Percentiles rank a stretch among this genome's conserved stretches.
These are phyloP conservation scores for Zygosaccharomyces pseudobailii DNA, from an alignment of 1,139 yeast genomes.

Conservation along the genomic window DNA sequence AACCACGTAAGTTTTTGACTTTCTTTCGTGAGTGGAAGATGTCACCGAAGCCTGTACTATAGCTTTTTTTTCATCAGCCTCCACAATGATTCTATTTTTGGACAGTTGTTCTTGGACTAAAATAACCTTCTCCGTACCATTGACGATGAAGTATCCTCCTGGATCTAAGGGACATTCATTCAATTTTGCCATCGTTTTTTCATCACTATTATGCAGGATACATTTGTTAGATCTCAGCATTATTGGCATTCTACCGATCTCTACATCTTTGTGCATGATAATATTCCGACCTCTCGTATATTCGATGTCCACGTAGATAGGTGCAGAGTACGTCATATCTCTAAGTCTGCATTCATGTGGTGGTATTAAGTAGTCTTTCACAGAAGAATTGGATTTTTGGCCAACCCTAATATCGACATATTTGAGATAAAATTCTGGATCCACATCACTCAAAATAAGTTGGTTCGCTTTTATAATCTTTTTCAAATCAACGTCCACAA, in stretches of 20 bases:
- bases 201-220: slow-evolving; percentile 72
- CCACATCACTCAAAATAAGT: slow-evolving; percentile 85
- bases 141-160: slow-evolving; percentile 96
- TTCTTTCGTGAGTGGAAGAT: slow-evolving; percentile 95
- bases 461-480: slow-evolving; percentile 91
- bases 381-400: slow-evolving; percentile 50
- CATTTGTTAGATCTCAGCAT: slow-evolving; percentile 94
- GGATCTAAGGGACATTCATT: slow-evolving; percentile 98
- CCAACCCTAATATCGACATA: slow-evolving; percentile 91
- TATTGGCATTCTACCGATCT: slow-evolving; percentile 96
- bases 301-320: slow-evolving; percentile 94
- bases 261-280: slow-evolving; percentile 83
- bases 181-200: slow-evolving; percentile 76
- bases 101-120: slow-evolving; percentile 95
- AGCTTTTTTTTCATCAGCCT: slow-evolving; percentile 90
- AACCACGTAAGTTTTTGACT: slow-evolving; percentile 92
- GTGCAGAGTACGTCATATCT: slow-evolving; percentile 94
- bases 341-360: slow-evolving; percentile 97
- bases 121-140: slow-evolving; percentile 97
- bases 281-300: slow-evolving; percentile 92
- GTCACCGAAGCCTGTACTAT: slow-evolving; percentile 97
- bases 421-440: slow-evolving; percentile 90
- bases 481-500: slow-evolving; percentile 87
- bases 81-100: slow-evolving; percentile 95
- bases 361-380: slow-evolving; percentile 50